phyloP scores from a whole-genome alignment of 2,329 filamentous ascomycete species.

The Aspergillus ochraceoroseus region DNA sequence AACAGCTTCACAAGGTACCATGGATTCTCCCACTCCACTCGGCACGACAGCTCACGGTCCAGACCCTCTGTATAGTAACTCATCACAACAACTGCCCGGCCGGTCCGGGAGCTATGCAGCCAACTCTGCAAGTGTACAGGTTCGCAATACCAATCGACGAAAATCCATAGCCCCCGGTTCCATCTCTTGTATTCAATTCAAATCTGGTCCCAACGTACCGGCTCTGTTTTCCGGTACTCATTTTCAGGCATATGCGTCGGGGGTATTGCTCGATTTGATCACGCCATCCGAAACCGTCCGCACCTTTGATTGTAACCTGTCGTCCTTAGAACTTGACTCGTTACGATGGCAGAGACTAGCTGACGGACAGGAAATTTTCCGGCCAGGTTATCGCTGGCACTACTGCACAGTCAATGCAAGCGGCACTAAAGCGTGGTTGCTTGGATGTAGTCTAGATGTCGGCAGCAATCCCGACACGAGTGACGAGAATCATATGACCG shows the following conservation, averaged over 20 bases:
- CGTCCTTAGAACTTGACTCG: constrained; percentile 77
- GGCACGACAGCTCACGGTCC: constrained; percentile 37
- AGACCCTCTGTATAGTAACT: constrained; percentile 37
- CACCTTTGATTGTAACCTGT: constrained; percentile 82
- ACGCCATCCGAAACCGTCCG: constrained; percentile 85
- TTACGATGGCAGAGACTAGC: constrained; percentile 93
- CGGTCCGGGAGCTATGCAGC: constrained; percentile 62
- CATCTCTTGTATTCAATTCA: constrained; percentile 84
- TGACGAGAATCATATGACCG: constrained; percentile 87
- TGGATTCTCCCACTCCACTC: constrained; percentile 39
- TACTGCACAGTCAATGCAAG: constrained; percentile 96
- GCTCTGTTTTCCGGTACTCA: constrained; percentile 87
- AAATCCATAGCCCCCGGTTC: constrained; percentile 68
- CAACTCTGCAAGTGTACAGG: constrained; percentile 60
- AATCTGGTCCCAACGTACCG: constrained; percentile 78
- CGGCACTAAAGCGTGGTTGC: constrained; percentile 90
- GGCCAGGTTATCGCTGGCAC: constrained; percentile 89
- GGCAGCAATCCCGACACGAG: constrained; percentile 62
- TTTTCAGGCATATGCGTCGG: constrained; percentile 92
- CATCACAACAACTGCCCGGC: constrained; percentile 33
- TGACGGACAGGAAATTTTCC: constrained; percentile 90
- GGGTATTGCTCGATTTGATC: constrained; percentile 86
- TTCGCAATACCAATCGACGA: constrained; percentile 49
- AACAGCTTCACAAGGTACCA: constrained; percentile 56
- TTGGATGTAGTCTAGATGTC: constrained; percentile 80